Percentiles rank a stretch among this genome's conserved stretches.
Conservation (phyloP, 345 rosid genomes). For the Aurinia saxatilis region DNA sequence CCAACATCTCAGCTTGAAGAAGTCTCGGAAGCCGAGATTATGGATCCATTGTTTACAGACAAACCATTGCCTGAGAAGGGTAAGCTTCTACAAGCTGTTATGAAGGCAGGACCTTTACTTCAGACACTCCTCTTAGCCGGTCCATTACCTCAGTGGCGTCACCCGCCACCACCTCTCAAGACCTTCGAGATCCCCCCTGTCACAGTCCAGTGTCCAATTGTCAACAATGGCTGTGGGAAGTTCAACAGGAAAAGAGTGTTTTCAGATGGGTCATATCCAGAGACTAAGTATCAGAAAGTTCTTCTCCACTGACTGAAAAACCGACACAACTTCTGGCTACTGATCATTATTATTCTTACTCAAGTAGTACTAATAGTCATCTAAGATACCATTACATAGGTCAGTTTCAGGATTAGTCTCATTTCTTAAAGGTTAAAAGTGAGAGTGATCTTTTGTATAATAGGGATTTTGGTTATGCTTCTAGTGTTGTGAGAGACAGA, state of each 20-base stretch:
- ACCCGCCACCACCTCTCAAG: slow-evolving; percentile 93
- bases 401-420: not conserved
- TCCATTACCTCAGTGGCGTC: slow-evolving; percentile 93
- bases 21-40: slow-evolving; percentile 29
- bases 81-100: slow-evolving; percentile 89
- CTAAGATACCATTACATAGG: slow-evolving; percentile 22
- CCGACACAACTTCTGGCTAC: not conserved
- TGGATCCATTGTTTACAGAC: slow-evolving; percentile 34
- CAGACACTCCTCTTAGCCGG: slow-evolving; percentile 92
- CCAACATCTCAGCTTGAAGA: slow-evolving; percentile 19
- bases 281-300: slow-evolving; percentile 58
- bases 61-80: slow-evolving; percentile 95
- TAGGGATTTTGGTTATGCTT: slow-evolving; percentile 13
- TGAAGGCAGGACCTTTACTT: slow-evolving; percentile 94
- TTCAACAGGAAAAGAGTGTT: slow-evolving; percentile 58
- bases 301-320: slow-evolving; percentile 46
- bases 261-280: slow-evolving; percentile 49
- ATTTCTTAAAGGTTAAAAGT: slow-evolving; percentile 21
- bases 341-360: slow-evolving; percentile 10
- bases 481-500: no score
- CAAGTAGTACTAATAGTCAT: slow-evolving; percentile 26
- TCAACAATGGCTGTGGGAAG: slow-evolving; percentile 43
- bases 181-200: slow-evolving; percentile 94
- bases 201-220: slow-evolving; percentile 41
- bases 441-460: slow-evolving; percentile 39